Conservation (phyloP, 768 basidiomycete genomes). For the Leccinum variicolor region DNA sequence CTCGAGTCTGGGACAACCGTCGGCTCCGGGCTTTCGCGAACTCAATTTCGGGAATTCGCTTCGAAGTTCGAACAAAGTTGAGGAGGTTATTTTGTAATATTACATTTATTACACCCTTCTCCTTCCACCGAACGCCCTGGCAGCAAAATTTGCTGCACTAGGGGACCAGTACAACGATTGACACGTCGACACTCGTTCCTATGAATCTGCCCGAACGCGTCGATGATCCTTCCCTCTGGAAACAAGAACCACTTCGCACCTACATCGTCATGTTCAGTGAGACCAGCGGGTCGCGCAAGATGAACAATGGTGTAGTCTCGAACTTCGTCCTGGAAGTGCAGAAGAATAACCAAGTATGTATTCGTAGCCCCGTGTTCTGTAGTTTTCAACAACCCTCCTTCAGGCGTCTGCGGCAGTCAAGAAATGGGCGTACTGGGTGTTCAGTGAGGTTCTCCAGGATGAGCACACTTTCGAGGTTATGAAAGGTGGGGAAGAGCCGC, state of each 20-base stretch:
- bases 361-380: neutral
- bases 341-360: slow-evolving; percentile 12
- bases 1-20: neutral
- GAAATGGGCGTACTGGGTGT: slow-evolving; percentile 15
- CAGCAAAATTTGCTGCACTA: neutral
- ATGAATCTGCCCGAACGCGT: slow-evolving; percentile 18
- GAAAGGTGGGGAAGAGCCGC: slow-evolving; percentile 5
- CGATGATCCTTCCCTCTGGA: slow-evolving; percentile 20
- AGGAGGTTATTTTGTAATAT: neutral
- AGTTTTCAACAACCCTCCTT: neutral
- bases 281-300: neutral
- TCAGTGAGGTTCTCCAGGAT: neutral
- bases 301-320: neutral
- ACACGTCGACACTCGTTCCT: neutral
- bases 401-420: slow-evolving; percentile 12
- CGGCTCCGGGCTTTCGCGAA: neutral
- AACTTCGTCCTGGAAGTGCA: slow-evolving; percentile 14
- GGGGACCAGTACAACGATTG: too few species aligned
- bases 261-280: neutral
- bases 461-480: slow-evolving; percentile 1
- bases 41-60: neutral
- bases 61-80: neutral
- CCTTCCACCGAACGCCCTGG: neutral
- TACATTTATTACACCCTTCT: neutral
- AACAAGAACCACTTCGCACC: slow-evolving; percentile 19